phyloP scores from a whole-genome alignment of 2,329 filamentous ascomycete genomes.

The Arthroderma sp. region DNA sequence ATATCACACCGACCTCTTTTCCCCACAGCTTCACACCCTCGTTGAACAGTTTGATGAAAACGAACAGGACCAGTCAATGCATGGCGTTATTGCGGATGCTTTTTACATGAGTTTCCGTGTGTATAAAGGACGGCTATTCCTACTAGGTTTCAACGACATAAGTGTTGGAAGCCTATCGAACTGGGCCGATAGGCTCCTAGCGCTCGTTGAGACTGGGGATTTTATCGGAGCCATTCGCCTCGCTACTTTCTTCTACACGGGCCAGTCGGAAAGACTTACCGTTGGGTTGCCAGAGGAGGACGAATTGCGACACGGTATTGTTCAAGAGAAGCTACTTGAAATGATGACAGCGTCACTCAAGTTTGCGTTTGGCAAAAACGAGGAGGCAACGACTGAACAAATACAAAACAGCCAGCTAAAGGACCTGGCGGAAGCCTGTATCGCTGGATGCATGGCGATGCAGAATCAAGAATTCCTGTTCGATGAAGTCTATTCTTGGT shows the following conservation, averaged over 20 bases:
- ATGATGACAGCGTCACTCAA: constrained; percentile 87
- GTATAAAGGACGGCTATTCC: constrained; percentile 86
- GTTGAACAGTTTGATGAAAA: constrained; percentile 72
- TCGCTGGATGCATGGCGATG: constrained; percentile 68
- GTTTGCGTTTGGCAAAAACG: constrained; percentile 62
- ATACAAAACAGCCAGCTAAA: constrained; percentile 51
- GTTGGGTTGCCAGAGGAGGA: constrained; percentile 85
- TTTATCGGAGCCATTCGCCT: constrained; percentile 83
- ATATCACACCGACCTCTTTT: constrained; percentile 83
- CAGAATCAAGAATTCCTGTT: constrained; percentile 73
- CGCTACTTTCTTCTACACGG: constrained; percentile 83
- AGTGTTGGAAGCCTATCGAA: constrained; percentile 87
- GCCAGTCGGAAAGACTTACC: constrained; percentile 83
- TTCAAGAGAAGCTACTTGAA: constrained; percentile 77
- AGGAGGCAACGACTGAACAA: constrained; percentile 35
- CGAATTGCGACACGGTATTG: constrained; percentile 59
- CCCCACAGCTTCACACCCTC: constrained; percentile 65
- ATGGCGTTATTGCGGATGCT: constrained; percentile 90
- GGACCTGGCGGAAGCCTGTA: constrained; percentile 70
- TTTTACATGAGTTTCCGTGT: constrained; percentile 96
- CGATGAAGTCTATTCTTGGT: constrained; percentile 80
- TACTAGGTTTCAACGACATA: constrained; percentile 86
- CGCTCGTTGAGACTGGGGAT: constrained; percentile 92
- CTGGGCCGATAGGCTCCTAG: constrained; percentile 87
- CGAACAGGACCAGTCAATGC: constrained; percentile 60